Base-by-base conservation (phyloP, 768 basidiomycete genomes). In the Mycena sanguinolenta region DNA sequence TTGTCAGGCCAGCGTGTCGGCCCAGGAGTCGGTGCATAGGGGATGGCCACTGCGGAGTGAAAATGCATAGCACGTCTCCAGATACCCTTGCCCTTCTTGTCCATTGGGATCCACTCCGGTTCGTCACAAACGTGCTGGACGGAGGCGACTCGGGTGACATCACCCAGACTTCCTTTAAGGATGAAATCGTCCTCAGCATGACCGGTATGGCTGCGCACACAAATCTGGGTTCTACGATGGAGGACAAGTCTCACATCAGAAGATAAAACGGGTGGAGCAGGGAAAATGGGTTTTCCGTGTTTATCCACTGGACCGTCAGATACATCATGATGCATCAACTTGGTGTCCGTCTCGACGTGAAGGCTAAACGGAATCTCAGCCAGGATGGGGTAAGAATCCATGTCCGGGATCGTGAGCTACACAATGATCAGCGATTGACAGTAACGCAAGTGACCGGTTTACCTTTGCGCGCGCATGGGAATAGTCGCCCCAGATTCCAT, bases 401-500 rank as follows among this genome's bases (percentile, higher is more conserved):
- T 12, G 23, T 59, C 34, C 16, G 71, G 67, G 3, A 69, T 53
- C 25, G 36, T 61, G 32, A 73, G 36, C 71, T 73, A 10, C 1
- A 39, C 19, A 57, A 44, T 23, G 6, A 21, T 38, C 30, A 27
- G 32, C 23, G 25, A 2, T 50, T 9, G 50, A 28, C 14, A 6
- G n/a, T 30, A 30, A 28, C 6, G 42, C 7, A 10, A 54, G 32
- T 4, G 12, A 55, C n/a, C 44, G 23, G 46, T 53, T 13, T 21
- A 54, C 71, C 27, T 25, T 63, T 10, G 28, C 67, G 2, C 55
- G 63, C 3, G 60, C 71, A 66, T 52, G 60, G 12, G 71, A 69
- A 34, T 73, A 73, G 8, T 73, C 67, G 1, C 71, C 71, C 67
- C 67, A 73, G 23, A 73, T 62, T 4, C 67, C 67, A 21, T 57